Evolutionary conservation across 805 yeast genomes (phyloP), one percentile per base, ranked within the genome.

Genomic region (Debaryomyces maramus): DNA sequence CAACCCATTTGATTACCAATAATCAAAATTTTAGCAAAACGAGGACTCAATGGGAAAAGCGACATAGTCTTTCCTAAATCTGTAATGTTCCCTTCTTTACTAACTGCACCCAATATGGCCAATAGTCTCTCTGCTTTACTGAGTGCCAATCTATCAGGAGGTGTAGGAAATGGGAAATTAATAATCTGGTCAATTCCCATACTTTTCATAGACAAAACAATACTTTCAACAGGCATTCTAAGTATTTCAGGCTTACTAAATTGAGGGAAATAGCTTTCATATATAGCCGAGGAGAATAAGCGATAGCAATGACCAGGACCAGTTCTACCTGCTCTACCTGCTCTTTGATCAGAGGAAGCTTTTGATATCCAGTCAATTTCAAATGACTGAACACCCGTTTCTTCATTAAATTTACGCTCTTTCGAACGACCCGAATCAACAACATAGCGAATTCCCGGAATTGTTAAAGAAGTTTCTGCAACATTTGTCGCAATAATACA

Each of bases 251-350:
- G 98, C 40, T 72, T 73, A 8, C 93, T 75, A 54, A 93, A 93
- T 54, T 84, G 88, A 3, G 72, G 72, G 58, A 93, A 93, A 48
- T 84, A 93, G 46, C 81, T 78, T 57, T 93, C 97, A 60, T 72
- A 93, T 6, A 95, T 85, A 2, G 99, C 99, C 11, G 98, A 90
- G 0, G 98, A 91, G 54, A 74, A 93, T 10, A 93, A 62, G 44
- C 99, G 71, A 60, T 93, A 93, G 60, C 97, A 88, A 56, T 93
- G 98, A 43, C 99, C 99, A 0, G 99, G 97, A 0, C 98, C 99
- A 0, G 97, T 90, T 75, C 98, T 83, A 58, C 97, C 98, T 36
- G 98, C 98, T 72, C 98, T 82, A 57, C 98, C 98, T 14, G 95
- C 68, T 67, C 99, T 77, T 70, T 93, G 99, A 50, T 81, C 93